These are phyloP conservation scores for Penicillium lagena DNA, from an alignment of 495 filamentous ascomycete species.

Conservation along the genomic window DNA sequence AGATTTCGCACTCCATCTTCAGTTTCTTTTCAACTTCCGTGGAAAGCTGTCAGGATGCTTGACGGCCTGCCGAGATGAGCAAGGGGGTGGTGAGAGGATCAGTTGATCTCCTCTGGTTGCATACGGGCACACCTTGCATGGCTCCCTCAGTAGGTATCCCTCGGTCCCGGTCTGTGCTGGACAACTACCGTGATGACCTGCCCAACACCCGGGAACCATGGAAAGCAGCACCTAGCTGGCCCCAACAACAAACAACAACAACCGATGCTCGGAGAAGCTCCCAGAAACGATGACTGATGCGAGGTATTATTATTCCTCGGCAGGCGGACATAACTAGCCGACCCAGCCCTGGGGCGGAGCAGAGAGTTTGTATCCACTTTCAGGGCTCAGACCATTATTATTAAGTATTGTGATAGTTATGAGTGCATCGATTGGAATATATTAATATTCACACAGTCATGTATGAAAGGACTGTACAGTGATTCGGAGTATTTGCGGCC, in stretches of 20 bases:
- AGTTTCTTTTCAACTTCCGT: background rate
- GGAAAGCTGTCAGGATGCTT: background rate
- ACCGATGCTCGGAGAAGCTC: too few relatives aligned
- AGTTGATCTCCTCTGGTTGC: background rate
- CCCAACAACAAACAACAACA: too few relatives aligned
- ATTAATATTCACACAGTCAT: too few relatives aligned
- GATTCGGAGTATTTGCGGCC: too few relatives aligned
- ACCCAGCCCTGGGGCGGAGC: conserved; percentile 19
- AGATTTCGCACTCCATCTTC: conserved; percentile 3
- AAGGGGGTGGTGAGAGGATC: background rate
- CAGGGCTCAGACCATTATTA: conserved; percentile 18
- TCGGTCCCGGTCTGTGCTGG: background rate
- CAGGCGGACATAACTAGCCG: background rate
- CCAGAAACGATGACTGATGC: too few relatives aligned
- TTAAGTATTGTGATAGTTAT: too few relatives aligned
- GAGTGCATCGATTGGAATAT: too few relatives aligned
- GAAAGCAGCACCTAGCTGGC: background rate
- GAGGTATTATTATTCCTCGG: background rate
- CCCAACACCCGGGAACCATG: background rate
- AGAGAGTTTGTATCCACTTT: conserved; percentile 22
- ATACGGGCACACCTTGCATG: too few relatives aligned
- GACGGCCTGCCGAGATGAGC: background rate
- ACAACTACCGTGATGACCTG: too few relatives aligned
- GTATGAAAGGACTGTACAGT: too few relatives aligned
- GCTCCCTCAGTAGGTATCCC: background rate